phyloP scores from a whole-genome alignment of 2,329 filamentous ascomycete genomes.

The Xylariaceae sp. region DNA sequence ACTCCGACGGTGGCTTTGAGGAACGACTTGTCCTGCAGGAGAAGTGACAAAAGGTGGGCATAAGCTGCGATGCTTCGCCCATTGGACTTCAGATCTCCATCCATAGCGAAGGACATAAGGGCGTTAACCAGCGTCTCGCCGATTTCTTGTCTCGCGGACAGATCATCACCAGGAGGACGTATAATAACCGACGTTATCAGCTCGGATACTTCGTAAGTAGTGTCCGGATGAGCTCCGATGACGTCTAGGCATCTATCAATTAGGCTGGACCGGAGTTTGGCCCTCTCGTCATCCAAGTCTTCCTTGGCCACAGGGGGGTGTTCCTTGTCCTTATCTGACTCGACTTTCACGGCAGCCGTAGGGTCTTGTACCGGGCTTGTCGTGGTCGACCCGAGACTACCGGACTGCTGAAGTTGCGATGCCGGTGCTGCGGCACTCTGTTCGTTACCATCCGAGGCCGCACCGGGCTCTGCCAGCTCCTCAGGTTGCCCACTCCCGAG shows the following conservation, averaged over 20 bases:
- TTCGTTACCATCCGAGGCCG: constrained; percentile 14
- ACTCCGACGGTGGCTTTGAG: constrained; percentile 70
- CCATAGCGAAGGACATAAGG: constrained; percentile 61
- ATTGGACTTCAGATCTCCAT: constrained; percentile 58
- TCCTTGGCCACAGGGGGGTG: constrained; percentile 57
- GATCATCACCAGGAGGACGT: constrained; percentile 49
- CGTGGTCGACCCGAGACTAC: constrained; percentile 21
- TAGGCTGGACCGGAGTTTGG: constrained; percentile 65
- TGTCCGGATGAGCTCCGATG: constrained; percentile 77
- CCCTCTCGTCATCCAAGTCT: constrained; percentile 70
- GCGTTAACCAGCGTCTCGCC: constrained; percentile 79
- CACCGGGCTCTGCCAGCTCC: constrained; percentile 17
- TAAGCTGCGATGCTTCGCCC: constrained; percentile 71
- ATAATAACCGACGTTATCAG: constrained; percentile 70
- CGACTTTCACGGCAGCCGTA: constrained; percentile 15
- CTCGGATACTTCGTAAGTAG: constrained; percentile 87
- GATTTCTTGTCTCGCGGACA: constrained; percentile 59
- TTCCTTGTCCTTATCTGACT: constrained; percentile 14
- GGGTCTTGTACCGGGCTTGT: constrained; percentile 20
- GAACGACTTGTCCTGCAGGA: constrained; percentile 77
- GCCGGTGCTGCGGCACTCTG: constrained; percentile 21
- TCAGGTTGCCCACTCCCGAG: constrained; percentile 20
- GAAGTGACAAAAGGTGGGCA: constrained; percentile 82
- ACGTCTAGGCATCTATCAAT: constrained; percentile 90
- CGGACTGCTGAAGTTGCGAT: constrained; percentile 22